Conservation (phyloP, 2,329 filamentous ascomycete species). For the Bisporella sp. region DNA sequence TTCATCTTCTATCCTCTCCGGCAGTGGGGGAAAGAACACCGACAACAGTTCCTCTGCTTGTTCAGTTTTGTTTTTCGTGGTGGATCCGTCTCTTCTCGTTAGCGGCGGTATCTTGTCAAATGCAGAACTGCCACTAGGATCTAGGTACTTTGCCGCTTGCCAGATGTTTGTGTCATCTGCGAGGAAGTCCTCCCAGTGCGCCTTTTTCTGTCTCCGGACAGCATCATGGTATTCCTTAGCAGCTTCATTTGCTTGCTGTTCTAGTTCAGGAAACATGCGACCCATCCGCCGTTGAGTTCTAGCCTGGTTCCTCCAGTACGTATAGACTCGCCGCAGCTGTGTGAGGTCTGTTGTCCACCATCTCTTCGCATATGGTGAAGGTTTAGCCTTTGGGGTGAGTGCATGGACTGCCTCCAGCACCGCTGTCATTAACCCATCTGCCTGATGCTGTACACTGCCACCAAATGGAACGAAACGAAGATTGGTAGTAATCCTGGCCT, state of each 20-base stretch:
- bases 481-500: neutral
- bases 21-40: slow-evolving; percentile 1
- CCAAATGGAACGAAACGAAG: neutral
- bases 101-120: neutral
- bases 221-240: neutral
- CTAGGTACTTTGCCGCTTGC: slow-evolving; percentile 1
- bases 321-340: slow-evolving; percentile 21
- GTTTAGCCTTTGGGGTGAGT: slow-evolving; percentile 12
- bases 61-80: neutral
- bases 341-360: slow-evolving; percentile 26
- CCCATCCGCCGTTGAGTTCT: slow-evolving; percentile 13
- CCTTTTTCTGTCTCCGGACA: slow-evolving; percentile 16
- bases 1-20: slow-evolving; percentile 1
- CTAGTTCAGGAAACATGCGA: slow-evolving; percentile 1
- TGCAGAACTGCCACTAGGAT: neutral
- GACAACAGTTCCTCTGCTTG: slow-evolving; percentile 1
- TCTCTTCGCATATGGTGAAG: slow-evolving; percentile 23
- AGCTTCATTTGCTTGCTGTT: neutral
- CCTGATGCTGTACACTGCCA: slow-evolving; percentile 8
- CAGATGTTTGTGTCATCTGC: slow-evolving; percentile 24
- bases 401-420: slow-evolving; percentile 5
- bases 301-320: slow-evolving; percentile 23
- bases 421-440: slow-evolving; percentile 9
- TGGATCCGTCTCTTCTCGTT: neutral
- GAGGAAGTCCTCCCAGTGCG: slow-evolving; percentile 23